A percentile compares a stretch with the other conserved stretches of the same genome.
These are phyloP conservation scores for Penicillium turbatum DNA, from an alignment of 495 filamentous ascomycete species.

Conservation along the genomic window DNA sequence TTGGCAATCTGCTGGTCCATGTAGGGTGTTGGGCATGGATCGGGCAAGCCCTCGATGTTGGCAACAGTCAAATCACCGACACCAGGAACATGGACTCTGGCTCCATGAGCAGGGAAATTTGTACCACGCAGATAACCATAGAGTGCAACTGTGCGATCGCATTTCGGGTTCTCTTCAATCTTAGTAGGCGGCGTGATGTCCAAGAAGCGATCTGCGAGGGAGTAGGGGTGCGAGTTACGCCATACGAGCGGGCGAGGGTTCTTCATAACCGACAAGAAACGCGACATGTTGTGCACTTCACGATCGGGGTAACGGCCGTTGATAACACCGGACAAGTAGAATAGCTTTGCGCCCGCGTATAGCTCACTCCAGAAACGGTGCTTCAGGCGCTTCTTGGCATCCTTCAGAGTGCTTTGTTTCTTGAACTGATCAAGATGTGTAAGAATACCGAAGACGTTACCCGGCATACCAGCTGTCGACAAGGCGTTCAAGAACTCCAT, in stretches of 20 bases:
- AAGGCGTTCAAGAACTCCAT: slow-evolving; percentile 98
- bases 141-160: slow-evolving; percentile 82
- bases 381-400: slow-evolving; percentile 93
- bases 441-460: slow-evolving; percentile 94
- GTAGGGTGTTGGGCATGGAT: slow-evolving; percentile 91
- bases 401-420: slow-evolving; percentile 81
- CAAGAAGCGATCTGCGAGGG: slow-evolving; percentile 85
- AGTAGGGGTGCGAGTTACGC: slow-evolving; percentile 93
- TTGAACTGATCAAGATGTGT: slow-evolving; percentile 94
- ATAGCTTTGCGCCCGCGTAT: slow-evolving; percentile 93
- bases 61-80: slow-evolving; percentile 89
- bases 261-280: slow-evolving; percentile 98
- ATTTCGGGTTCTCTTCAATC: slow-evolving; percentile 81
- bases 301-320: slow-evolving; percentile 96
- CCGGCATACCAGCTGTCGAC: slow-evolving; percentile 88
- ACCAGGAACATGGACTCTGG: slow-evolving; percentile 86
- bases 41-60: slow-evolving; percentile 78
- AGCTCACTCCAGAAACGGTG: slow-evolving; percentile 94
- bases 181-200: slow-evolving; percentile 90
- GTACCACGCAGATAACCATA: slow-evolving; percentile 96
- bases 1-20: slow-evolving; percentile 83
- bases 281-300: slow-evolving; percentile 89
- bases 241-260: slow-evolving; percentile 93
- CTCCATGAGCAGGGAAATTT: slow-evolving; percentile 84
- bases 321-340: slow-evolving; percentile 91